Conservation (phyloP, 768 basidiomycete genomes). For the Hygrophoropsis aurantiaca region DNA sequence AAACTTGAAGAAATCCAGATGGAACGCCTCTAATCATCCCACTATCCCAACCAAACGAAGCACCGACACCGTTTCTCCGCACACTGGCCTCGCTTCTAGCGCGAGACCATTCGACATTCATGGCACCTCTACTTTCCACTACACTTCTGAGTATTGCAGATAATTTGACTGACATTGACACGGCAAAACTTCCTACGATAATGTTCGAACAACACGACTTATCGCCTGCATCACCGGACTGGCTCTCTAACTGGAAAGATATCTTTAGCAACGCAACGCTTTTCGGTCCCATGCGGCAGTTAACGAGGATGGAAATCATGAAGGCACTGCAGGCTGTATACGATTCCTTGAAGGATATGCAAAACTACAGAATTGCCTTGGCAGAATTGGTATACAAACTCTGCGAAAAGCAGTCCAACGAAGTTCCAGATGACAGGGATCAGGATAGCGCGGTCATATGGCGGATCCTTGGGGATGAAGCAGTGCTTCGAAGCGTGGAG, state of each 20-base stretch:
- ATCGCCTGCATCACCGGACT: slow-evolving; percentile 68
- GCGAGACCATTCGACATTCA: slow-evolving; percentile 55
- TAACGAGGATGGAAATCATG: slow-evolving; percentile 59
- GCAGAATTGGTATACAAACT: slow-evolving; percentile 57
- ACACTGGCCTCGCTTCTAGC: slow-evolving; percentile 63
- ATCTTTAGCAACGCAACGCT: slow-evolving; percentile 52
- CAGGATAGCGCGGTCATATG: slow-evolving; percentile 38
- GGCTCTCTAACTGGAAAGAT: slow-evolving; percentile 66
- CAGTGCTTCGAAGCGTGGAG: slow-evolving; percentile 56
- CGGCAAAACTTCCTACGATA: slow-evolving; percentile 55
- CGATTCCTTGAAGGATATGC: slow-evolving; percentile 69
- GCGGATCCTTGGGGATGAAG: slow-evolving; percentile 68
- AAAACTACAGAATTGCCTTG: slow-evolving; percentile 54
- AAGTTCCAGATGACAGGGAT: slow-evolving; percentile 24
- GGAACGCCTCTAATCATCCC: slow-evolving; percentile 50
- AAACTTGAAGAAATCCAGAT: slow-evolving; percentile 40
- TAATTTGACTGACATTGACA: slow-evolving; percentile 70
- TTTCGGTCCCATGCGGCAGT: slow-evolving; percentile 41
- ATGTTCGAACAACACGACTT: slow-evolving; percentile 71
- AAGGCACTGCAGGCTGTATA: slow-evolving; percentile 57
- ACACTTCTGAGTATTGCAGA: slow-evolving; percentile 65
- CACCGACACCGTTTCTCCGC: slow-evolving; percentile 60
- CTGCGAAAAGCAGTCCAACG: slow-evolving; percentile 37
- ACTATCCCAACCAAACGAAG: slow-evolving; percentile 50
- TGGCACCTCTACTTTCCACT: slow-evolving; percentile 61